Base-by-base conservation (phyloP, 2,329 filamentous ascomycete species). In the Colletotrichum musae region DNA sequence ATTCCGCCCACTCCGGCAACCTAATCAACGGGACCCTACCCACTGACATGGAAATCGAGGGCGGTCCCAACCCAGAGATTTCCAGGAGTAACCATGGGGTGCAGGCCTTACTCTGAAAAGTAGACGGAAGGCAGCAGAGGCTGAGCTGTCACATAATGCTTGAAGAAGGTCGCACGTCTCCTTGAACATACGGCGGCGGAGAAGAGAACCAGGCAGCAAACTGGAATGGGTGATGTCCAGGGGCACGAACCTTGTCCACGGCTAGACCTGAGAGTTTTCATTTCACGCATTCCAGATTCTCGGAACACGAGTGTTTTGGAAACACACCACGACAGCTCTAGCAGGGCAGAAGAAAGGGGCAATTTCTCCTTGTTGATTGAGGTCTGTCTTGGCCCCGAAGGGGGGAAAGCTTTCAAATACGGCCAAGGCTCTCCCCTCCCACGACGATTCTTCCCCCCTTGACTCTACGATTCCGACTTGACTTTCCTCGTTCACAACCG, bases 371-470 rank as follows among this genome's bases (percentile, higher is more conserved):
- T 47, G 39, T 45, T 54, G 50, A 62, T 5, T 12, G 18, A 50
- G 36, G 36, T 45, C 36, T 53, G 59, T 24, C 50, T 62, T 62
- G 59, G 59, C 59, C 16, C 24, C 12, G 39, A 47, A 15, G 48
- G 39, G 16, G 59, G 39, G 47, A 66, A 61, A 61, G 39, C 48
- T 66, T 66, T 66, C 63, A 66, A 66, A 66, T 66, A 66, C 56
- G 56, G 63, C 63, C 63, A 66, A 58, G 56, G 60, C 53, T 60
- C 56, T 54, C 63, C 48, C 7, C 54, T 39, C n/a, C 47, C 16
- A 15, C 16, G 24, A 62, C 45, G 50, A 6, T 41, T 48, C 21
- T 43, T n/a, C 52, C 48, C 32, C 28, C 32, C 32, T 60, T 16
- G n/a, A 4, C 39, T 60, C 57, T 39, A 52, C 56, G 39, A 36